phyloP scores from a whole-genome alignment of 176 grass and related monocot genomes.

The Oryza meyeriana region DNA sequence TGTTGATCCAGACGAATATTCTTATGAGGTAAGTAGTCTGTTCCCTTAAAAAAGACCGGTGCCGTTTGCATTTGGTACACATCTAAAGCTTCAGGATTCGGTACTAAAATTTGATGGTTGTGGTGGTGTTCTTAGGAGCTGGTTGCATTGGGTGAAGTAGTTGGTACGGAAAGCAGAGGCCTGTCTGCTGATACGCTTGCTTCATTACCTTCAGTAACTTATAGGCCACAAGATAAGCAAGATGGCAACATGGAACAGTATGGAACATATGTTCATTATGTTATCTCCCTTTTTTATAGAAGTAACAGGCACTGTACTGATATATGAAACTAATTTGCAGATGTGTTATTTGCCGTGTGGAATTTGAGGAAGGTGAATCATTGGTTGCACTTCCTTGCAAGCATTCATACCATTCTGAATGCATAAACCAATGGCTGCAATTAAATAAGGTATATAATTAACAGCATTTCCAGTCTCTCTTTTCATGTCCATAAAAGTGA shows the following conservation, averaged over 20 bases:
- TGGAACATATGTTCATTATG: slow-evolving; percentile 7
- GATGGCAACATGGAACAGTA: slow-evolving; percentile 89
- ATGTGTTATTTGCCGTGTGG: slow-evolving; percentile 93
- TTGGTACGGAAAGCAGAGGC: slow-evolving; percentile 87
- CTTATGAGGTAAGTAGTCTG: slow-evolving; percentile 62
- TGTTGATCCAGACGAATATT: slow-evolving; percentile 90
- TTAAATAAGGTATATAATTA: slow-evolving; percentile 73
- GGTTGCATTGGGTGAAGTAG: slow-evolving; percentile 79
- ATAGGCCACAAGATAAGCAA: slow-evolving; percentile 65
- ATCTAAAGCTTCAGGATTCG: background rate
- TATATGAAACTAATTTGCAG: slow-evolving; percentile 40
- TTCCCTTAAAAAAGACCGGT: background rate
- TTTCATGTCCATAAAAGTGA: background rate
- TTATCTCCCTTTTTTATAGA: background rate
- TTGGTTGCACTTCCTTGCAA: slow-evolving; percentile 88
- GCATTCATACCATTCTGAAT: slow-evolving; percentile 83
- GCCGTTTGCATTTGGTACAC: background rate
- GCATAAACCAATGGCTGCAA: slow-evolving; percentile 96
- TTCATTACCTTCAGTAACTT: slow-evolving; percentile 73
- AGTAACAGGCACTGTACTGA: slow-evolving; percentile 8
- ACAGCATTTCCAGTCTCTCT: background rate
- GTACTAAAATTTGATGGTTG: background rate
- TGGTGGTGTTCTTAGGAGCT: slow-evolving; percentile 61
- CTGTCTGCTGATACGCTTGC: slow-evolving; percentile 64
- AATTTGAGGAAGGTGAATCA: slow-evolving; percentile 84